Percentiles rank a stretch among this genome's conserved stretches.
phyloP scores from a whole-genome alignment of 768 basidiomycete genomes.

The Suillus subluteus region DNA sequence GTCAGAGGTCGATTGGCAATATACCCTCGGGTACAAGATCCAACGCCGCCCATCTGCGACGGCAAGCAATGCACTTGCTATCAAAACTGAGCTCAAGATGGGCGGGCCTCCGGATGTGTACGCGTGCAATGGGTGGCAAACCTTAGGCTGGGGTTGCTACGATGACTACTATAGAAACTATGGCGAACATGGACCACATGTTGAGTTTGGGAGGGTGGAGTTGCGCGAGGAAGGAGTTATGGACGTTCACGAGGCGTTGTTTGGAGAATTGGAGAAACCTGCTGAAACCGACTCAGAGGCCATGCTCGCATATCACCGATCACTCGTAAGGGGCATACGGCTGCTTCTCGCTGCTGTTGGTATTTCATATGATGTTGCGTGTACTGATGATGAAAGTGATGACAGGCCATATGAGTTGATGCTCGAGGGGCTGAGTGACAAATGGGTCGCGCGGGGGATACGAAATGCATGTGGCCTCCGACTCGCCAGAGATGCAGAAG shows the following conservation, averaged over 20 bases:
- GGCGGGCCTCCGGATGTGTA: not conserved
- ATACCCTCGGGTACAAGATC: slow-evolving; percentile 17
- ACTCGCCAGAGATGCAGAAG: slow-evolving; percentile 6
- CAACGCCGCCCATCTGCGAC: not conserved
- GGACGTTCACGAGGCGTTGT: not conserved
- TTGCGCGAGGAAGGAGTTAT: not conserved
- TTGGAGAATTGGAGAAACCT: not conserved
- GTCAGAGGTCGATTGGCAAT: slow-evolving; percentile 14
- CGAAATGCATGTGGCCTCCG: slow-evolving; percentile 20
- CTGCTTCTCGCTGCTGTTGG: not conserved
- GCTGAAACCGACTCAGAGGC: not conserved
- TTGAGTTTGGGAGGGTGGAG: not conserved
- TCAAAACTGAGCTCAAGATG: not conserved
- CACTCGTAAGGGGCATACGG: not conserved
- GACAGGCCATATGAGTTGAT: not conserved
- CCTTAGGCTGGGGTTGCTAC: not conserved
- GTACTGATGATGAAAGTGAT: not conserved
- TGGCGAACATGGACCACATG: not conserved
- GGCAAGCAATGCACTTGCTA: not conserved
- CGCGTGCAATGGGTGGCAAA: not conserved
- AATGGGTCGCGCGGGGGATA: slow-evolving; percentile 14
- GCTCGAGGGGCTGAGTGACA: slow-evolving; percentile 1
- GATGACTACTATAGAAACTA: not conserved
- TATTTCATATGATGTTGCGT: not conserved
- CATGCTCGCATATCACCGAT: not conserved